Base-by-base conservation (phyloP, 306 rosid species). In the Medicago lupulina region DNA sequence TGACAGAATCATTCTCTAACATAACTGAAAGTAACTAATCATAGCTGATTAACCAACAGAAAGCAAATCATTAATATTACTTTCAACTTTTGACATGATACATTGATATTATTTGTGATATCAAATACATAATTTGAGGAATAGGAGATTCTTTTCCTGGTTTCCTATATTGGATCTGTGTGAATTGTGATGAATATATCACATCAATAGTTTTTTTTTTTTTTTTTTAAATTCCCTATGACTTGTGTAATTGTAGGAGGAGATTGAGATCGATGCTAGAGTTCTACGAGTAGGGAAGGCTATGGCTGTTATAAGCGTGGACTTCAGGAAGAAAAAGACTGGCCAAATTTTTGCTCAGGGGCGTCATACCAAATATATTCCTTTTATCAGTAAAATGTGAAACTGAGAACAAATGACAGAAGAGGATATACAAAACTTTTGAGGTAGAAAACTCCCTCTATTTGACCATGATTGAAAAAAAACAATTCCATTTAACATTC, bases 321-420 rank as follows among this genome's bases (percentile, higher is more conserved):
- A 90, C 84, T 80, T 92, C 18, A 87, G 88, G 85, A 92, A 87
- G 79, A 92, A 90, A 67, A 70, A 71, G 64, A 88, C 89, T 4
- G 88, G 96, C 62, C 86, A 92, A 76, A 66, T 92, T 62, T 75
- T 92, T 51, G 97, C 94, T 14, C 97, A 88, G 76, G 96, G 96
- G 9, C 94, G 94, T 69, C 97, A 88, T 80, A 90, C 96, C 75
- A 90, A 88, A 81, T 92, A 81, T 76, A 88, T 90, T 41, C 78
- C 90, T 7, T 0, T 76, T 43, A 0, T 82, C 13, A 90, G 96
- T 76, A 92, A 87, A 84, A 19, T 90, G 72, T 90, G 87, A 85
- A 67, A 34, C 38, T 34, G 7, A 34, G 38, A 34, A 34, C 7
- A 34, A 34, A 34, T 0, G 38, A 34, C 38, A 34, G 38, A 6